Evolutionary conservation across 2,329 filamentous ascomycete genomes (phyloP).

Genomic region (Xylaria sp.): DNA sequence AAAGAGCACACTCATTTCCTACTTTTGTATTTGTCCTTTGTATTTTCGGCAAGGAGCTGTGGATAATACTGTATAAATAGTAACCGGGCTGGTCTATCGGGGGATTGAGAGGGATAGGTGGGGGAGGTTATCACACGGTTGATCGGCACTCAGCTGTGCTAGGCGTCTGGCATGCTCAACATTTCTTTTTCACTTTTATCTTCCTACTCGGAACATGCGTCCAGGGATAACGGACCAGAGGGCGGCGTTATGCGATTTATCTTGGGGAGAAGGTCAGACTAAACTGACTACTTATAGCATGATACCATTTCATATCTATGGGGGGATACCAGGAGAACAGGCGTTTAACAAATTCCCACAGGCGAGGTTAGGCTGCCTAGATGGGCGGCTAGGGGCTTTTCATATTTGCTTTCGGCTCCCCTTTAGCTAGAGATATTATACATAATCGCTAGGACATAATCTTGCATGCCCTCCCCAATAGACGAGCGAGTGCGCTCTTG

Average conservation of each 20-base stretch:
- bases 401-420: slow-evolving; percentile 7
- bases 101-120: slow-evolving; percentile 19
- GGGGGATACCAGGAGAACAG: slow-evolving; percentile 13
- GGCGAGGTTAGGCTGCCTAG: slow-evolving; percentile 12
- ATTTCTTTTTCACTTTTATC: slow-evolving; percentile 6
- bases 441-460: slow-evolving; percentile 8
- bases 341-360: slow-evolving; percentile 19
- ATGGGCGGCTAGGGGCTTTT: background rate
- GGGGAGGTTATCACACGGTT: slow-evolving; percentile 16
- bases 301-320: slow-evolving; percentile 29
- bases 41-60: slow-evolving; percentile 33
- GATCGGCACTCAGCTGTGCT: slow-evolving; percentile 1
- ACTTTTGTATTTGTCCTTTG: slow-evolving; percentile 40
- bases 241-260: slow-evolving; percentile 34
- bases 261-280: slow-evolving; percentile 13
- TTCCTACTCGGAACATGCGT: slow-evolving; percentile 25
- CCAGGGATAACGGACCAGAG: slow-evolving; percentile 29
- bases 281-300: slow-evolving; percentile 19
- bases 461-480: background rate
- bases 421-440: slow-evolving; percentile 15
- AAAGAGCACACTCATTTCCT: slow-evolving; percentile 40
- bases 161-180: slow-evolving; percentile 19
- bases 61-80: slow-evolving; percentile 28
- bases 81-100: slow-evolving; percentile 8
- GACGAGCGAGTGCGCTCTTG: slow-evolving; percentile 8